Percentiles rank a stretch among this genome's conserved stretches.
Evolutionary conservation across 306 rosid species (phyloP).

Genomic region (Cucurbita maxima): DNA sequence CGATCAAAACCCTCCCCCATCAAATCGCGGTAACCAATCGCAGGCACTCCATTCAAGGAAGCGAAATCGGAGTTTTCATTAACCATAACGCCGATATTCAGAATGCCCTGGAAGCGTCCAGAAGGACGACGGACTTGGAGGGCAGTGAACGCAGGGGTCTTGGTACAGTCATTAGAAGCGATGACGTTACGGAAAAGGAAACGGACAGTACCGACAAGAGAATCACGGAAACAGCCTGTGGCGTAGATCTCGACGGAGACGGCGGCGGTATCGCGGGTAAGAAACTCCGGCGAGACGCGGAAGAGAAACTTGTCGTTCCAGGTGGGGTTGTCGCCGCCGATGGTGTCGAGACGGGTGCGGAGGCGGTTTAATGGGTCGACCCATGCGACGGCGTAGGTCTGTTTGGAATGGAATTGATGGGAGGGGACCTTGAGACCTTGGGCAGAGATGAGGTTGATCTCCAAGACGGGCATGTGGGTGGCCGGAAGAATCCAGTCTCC

Average conservation of each 20-base stretch:
- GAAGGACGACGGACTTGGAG: conserved; percentile 67
- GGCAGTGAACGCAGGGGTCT: conserved; percentile 50
- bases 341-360: conserved; percentile 45
- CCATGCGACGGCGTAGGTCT: conserved; percentile 66
- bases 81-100: conserved; percentile 55
- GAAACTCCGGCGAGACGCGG: conserved; percentile 51
- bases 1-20: conserved; percentile 33
- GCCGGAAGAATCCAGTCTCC: conserved; percentile 4
- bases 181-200: conserved; percentile 56
- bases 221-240: conserved; percentile 40
- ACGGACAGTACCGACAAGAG: conserved; percentile 52
- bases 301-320: conserved; percentile 93
- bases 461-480: conserved; percentile 34
- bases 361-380: conserved; percentile 43
- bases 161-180: conserved; percentile 5
- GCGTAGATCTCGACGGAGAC: conserved; percentile 55
- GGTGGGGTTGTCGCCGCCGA: conserved; percentile 63
- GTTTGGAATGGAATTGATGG: conserved; percentile 19
- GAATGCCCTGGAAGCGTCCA: conserved; percentile 67
- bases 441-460: conserved; percentile 89
- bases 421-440: conserved; percentile 52
- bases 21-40: conserved; percentile 59
- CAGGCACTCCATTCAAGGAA: conserved; percentile 25
- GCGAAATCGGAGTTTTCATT: conserved; percentile 30
- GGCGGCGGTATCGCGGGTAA: conserved; percentile 56